Evolutionary conservation across 768 basidiomycete genomes (phyloP).

Genomic region (Postia placenta): DNA sequence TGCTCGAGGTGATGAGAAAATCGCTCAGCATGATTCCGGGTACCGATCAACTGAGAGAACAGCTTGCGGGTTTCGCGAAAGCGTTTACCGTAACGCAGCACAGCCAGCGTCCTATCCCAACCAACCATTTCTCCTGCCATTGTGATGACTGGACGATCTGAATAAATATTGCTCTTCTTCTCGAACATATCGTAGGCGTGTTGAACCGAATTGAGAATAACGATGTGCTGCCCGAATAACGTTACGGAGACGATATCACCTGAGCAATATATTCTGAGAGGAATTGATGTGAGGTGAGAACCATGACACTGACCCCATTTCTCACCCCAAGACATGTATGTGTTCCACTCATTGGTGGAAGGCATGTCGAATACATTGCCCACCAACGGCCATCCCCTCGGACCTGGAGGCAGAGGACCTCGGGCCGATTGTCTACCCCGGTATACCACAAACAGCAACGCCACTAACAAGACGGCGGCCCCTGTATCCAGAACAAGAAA

Average conservation of each 20-base stretch:
- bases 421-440: constrained; percentile 7
- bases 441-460: constrained; percentile 1
- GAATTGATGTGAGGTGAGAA: not conserved
- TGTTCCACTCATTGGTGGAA: constrained; percentile 16
- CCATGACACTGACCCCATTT: constrained; percentile 18
- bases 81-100: constrained; percentile 33
- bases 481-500: not conserved
- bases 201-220: constrained; percentile 22
- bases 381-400: constrained; percentile 18
- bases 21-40: constrained; percentile 27
- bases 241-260: constrained; percentile 22
- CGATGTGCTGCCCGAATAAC: constrained; percentile 20
- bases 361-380: constrained; percentile 23
- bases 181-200: constrained; percentile 23
- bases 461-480: not conserved
- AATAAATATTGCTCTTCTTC: constrained; percentile 19
- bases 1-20: constrained; percentile 32
- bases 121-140: constrained; percentile 17
- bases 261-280: constrained; percentile 2
- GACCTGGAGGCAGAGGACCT: constrained; percentile 21
- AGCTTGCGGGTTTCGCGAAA: constrained; percentile 38
- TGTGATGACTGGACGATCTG: constrained; percentile 17
- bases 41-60: constrained; percentile 37
- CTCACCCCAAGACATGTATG: constrained; percentile 17
- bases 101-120: constrained; percentile 28